A percentile compares a stretch with the other conserved stretches of the same genome.
These are phyloP conservation scores for Amphibolis antarctica DNA, from an alignment of 106 monocot genomes.

Conservation along the genomic window DNA sequence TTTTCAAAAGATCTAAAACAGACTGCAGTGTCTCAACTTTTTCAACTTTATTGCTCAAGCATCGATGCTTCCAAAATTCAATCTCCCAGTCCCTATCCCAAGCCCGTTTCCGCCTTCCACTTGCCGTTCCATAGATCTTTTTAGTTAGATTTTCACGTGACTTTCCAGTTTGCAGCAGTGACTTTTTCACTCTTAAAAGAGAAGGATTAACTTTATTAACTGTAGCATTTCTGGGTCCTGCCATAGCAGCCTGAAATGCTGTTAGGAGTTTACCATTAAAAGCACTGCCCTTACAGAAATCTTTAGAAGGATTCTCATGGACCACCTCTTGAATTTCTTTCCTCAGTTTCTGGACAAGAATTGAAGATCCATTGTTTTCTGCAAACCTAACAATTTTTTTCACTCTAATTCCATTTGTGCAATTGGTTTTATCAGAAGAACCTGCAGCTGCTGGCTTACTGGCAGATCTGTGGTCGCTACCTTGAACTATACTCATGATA, in stretches of 20 bases:
- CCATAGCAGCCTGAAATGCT: slow-evolving; percentile 68
- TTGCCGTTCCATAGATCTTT: slow-evolving; percentile 70
- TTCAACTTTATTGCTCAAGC: slow-evolving; percentile 36
- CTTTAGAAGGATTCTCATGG: slow-evolving; percentile 20
- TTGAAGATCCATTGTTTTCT: slow-evolving; percentile 40
- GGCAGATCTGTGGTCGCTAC: slow-evolving; percentile 3
- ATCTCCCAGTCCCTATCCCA: slow-evolving; percentile 86
- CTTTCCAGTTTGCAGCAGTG: slow-evolving; percentile 55
- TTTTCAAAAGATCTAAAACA: slow-evolving; percentile 73
- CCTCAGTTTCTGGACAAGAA: slow-evolving; percentile 58
- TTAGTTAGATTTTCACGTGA: slow-evolving; percentile 75
- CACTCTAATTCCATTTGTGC: slow-evolving; percentile 40
- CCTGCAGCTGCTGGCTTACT: slow-evolving; percentile 4
- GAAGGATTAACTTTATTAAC: slow-evolving; percentile 16
- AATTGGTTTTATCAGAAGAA: slow-evolving; percentile 9
- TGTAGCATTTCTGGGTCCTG: slow-evolving; percentile 25
- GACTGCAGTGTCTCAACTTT: slow-evolving; percentile 75
- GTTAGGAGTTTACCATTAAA: slow-evolving; percentile 64
- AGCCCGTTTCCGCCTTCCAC: slow-evolving; percentile 49
- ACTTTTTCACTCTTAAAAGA: slow-evolving; percentile 28
- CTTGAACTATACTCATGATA: slow-evolving; percentile 83
- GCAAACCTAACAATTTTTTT: slow-evolving; percentile 78
- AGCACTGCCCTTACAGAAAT: slow-evolving; percentile 22
- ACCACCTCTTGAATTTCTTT: slow-evolving; percentile 64
- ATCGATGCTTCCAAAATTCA: slow-evolving; percentile 88